Evolutionary conservation across 306 rosid genomes (phyloP).

Genomic region (Leucaena leucocephala): DNA sequence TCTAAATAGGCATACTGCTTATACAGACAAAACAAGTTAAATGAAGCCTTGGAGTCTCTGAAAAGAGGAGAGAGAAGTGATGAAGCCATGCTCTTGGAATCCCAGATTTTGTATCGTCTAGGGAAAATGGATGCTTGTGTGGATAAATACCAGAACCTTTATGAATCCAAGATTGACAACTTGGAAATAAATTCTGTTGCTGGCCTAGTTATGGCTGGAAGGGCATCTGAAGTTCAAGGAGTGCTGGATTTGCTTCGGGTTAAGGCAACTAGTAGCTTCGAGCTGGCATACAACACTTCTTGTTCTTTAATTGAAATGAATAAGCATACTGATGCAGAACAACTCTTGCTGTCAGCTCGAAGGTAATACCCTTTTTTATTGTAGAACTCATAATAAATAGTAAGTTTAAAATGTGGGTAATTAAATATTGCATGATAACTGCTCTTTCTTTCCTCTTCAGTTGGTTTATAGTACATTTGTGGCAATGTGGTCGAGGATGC

Average conservation of each 20-base stretch:
- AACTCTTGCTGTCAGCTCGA: conserved; percentile 78
- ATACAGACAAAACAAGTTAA: conserved; percentile 89
- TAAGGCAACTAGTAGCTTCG: conserved; percentile 88
- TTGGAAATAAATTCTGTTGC: conserved; percentile 87
- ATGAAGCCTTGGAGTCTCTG: conserved; percentile 79
- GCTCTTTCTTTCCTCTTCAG: neutral
- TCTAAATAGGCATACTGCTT: conserved; percentile 88
- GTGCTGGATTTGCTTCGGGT: conserved; percentile 69
- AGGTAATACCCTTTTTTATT: conserved; percentile 56
- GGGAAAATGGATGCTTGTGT: conserved; percentile 89
- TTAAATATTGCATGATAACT: neutral
- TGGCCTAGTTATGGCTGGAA: conserved; percentile 78
- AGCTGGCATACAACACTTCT: conserved; percentile 90
- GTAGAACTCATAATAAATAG: conserved; percentile 30
- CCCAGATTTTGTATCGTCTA: conserved; percentile 87
- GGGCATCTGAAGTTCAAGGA: conserved; percentile 84
- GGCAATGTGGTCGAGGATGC: conserved; percentile 4
- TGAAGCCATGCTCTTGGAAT: conserved; percentile 71
- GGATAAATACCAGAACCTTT: conserved; percentile 89
- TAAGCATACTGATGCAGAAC: conserved; percentile 84
- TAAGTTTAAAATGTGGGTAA: conserved; percentile 20
- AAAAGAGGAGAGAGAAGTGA: conserved; percentile 61
- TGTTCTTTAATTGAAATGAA: conserved; percentile 78
- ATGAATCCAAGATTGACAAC: conserved; percentile 73
- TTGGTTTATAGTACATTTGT: conserved; percentile 18